phyloP scores from a whole-genome alignment of 2,329 filamentous ascomycete species.

The Aureobasidium sp. region DNA sequence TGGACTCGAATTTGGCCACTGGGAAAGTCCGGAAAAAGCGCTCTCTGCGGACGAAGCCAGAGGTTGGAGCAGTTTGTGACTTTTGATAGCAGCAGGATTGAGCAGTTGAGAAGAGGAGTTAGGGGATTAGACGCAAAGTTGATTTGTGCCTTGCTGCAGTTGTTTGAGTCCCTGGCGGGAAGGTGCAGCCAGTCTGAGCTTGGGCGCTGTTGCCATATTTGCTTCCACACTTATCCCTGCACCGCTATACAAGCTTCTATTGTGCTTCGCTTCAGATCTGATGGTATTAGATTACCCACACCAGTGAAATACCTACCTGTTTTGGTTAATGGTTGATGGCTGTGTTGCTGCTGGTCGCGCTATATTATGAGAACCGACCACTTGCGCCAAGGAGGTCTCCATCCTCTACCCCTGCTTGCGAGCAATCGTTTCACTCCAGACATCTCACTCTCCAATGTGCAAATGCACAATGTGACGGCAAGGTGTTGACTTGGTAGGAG shows the following conservation, averaged over 20 bases:
- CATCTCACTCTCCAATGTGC: not conserved
- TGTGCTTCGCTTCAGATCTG: too few species aligned
- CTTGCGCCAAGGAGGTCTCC: too few species aligned
- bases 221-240: not conserved
- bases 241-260: too few species aligned
- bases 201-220: not conserved
- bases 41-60: not conserved
- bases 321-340: too few species aligned
- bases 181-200: not conserved
- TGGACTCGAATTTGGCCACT: not conserved
- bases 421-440: too few species aligned
- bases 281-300: too few species aligned
- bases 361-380: too few species aligned
- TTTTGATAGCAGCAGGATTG: not conserved
- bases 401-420: too few species aligned
- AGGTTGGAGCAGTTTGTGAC: not conserved
- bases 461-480: too few species aligned
- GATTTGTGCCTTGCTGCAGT: not conserved
- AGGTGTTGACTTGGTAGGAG: too few species aligned
- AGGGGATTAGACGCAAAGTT: not conserved
- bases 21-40: not conserved
- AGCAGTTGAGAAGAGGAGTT: not conserved
- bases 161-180: not conserved
- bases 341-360: too few species aligned
- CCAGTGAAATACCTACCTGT: too few species aligned